These are phyloP conservation scores for Priceomyces medius DNA, from an alignment of 805 yeast genomes.

Conservation along the genomic window DNA sequence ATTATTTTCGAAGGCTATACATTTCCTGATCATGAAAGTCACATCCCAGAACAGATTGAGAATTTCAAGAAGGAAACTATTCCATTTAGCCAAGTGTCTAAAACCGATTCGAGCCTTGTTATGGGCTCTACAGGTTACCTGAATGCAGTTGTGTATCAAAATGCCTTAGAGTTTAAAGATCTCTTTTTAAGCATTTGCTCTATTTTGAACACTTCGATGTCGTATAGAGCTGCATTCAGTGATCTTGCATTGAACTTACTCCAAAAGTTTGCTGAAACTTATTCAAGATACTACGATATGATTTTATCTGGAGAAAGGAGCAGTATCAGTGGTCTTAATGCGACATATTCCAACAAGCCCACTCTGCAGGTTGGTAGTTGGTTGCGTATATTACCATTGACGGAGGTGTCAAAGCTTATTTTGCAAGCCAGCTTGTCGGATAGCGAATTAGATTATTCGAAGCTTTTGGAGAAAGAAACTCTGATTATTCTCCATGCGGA, in stretches of 20 bases:
- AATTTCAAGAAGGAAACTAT: slow-evolving; percentile 4
- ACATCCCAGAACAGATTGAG: not conserved
- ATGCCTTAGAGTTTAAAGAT: slow-evolving; percentile 46
- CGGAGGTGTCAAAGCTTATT: slow-evolving; percentile 19
- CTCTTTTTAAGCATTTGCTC: slow-evolving; percentile 50
- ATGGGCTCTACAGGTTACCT: slow-evolving; percentile 1
- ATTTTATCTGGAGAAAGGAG: slow-evolving; percentile 32
- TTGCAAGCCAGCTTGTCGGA: slow-evolving; percentile 13
- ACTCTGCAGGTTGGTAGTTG: slow-evolving; percentile 29
- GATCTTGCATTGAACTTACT: slow-evolving; percentile 39
- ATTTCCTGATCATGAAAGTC: slow-evolving; percentile 3
- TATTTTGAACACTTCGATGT: slow-evolving; percentile 58
- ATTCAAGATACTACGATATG: slow-evolving; percentile 33
- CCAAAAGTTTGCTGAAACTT: slow-evolving; percentile 33
- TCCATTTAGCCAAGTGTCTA: not conserved
- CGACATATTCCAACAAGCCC: slow-evolving; percentile 14
- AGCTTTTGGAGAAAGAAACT: slow-evolving; percentile 23
- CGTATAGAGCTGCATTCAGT: slow-evolving; percentile 57
- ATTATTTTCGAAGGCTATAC: slow-evolving; percentile 2
- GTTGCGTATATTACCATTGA: slow-evolving; percentile 32
- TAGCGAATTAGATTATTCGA: slow-evolving; percentile 10
- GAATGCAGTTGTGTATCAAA: slow-evolving; percentile 28
- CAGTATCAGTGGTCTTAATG: not conserved
- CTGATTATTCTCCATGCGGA: slow-evolving; percentile 24
- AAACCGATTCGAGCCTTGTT: not conserved